phyloP scores from a whole-genome alignment of 2,329 filamentous ascomycete genomes.

The Arthroderma sp. region DNA sequence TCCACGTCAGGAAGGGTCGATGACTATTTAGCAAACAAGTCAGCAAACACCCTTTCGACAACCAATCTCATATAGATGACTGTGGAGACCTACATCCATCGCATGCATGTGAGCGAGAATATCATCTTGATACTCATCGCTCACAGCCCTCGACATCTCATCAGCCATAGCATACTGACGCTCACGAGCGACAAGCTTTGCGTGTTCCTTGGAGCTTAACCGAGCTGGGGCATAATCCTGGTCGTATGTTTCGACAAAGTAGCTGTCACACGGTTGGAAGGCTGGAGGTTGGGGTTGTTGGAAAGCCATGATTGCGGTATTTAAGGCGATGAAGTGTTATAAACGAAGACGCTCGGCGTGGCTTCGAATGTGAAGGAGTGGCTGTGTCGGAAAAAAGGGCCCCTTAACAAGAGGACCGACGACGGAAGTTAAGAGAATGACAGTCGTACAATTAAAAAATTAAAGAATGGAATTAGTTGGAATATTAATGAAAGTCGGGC shows the following conservation, averaged over 20 bases:
- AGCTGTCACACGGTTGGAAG: conserved; percentile 54
- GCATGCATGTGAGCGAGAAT: conserved; percentile 86
- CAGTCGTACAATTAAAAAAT: conserved; percentile 33
- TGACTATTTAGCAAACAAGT: conserved; percentile 35
- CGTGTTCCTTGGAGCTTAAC: conserved; percentile 61
- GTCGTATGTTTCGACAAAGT: conserved; percentile 51
- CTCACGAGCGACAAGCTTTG: conserved; percentile 65
- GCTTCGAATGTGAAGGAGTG: conserved; percentile 32
- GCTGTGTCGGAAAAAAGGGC: conserved; percentile 11
- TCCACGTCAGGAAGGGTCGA: conserved; percentile 91
- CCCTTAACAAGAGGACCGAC: conserved; percentile 24
- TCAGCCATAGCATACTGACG: conserved; percentile 79
- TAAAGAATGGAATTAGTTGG: conserved; percentile 49
- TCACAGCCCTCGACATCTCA: conserved; percentile 72
- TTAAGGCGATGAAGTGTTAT: conserved; percentile 4
- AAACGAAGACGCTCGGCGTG: conserved; percentile 17
- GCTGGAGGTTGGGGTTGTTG: conserved; percentile 37
- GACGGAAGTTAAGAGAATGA: conserved; percentile 36
- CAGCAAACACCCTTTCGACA: neutral
- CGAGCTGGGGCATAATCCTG: conserved; percentile 38
- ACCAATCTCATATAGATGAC: neutral
- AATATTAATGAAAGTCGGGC: conserved; percentile 34
- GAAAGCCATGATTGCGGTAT: conserved; percentile 40
- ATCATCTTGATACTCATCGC: conserved; percentile 87
- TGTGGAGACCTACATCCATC: conserved; percentile 56